Base-by-base conservation (phyloP, 495 filamentous ascomycete species). In the Clavariopsis aquatica region DNA sequence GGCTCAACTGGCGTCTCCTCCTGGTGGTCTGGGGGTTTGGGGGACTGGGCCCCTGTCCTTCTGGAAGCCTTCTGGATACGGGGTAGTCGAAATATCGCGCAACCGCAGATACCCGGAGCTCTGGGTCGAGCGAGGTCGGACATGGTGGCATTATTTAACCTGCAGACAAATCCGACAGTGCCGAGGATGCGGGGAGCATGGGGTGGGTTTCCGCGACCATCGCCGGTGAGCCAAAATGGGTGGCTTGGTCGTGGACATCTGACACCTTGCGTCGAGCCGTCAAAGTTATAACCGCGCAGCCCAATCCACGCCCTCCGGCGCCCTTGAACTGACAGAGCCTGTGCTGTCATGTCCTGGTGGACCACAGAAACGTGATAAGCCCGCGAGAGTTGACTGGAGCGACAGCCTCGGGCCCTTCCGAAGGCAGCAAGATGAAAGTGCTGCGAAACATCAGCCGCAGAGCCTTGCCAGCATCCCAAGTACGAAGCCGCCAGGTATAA, bases 351-450 rank as follows among this genome's bases (percentile, higher is more conserved):
- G 17, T 7, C 49, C 22, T 1, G 12, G 5, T 27, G 2, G 5
- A 24, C 22, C 12, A 8, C 12, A 7, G 2, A 2, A 66, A 62
- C 57, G 64, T 62, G 64, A 68, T 68, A 68, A 59, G 52, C 23
- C 65, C 58, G 65, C 19, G 49, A 19, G 17, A 38, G 22, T 6
- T 34, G 22, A 67, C 52, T 67, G 38, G 64, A 43, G 24, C 20
- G n/a, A 41, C 13, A 10, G 24, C 10, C 5, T 31, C 41, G 41
- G 51, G 31, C 24, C 41, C 41, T 34, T 49, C 52, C 43, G 45
- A 49, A 64, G 61, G 61, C 61, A 64, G 24, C 57, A n/a, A 41
- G 24, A 45, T 60, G 31, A 27, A 52, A 24, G 57, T 28, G 24
- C 36, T 15, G 43, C 60, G 15, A 52, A 49, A 52, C 41, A 46